Percentiles rank a stretch among this genome's conserved stretches.
phyloP scores from a whole-genome alignment of 345 rosid genomes.

The Eucalyptus victrix region DNA sequence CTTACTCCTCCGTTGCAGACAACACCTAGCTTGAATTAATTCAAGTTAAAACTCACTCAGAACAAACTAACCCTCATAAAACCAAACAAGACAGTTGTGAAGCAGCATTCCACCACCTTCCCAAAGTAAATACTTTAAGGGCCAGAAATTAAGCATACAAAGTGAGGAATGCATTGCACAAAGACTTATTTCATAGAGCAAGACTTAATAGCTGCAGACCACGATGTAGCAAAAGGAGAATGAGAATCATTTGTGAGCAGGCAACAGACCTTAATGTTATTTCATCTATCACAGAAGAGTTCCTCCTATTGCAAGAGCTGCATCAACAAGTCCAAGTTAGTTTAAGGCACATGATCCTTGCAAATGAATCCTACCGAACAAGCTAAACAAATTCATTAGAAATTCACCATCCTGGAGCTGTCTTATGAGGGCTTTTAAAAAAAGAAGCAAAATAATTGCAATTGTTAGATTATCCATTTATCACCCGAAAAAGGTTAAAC shows the following conservation, averaged over 20 bases:
- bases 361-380: not conserved
- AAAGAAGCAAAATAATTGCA: not conserved
- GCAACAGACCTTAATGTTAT: constrained; percentile 29
- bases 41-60: not conserved
- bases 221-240: not conserved
- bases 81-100: not conserved
- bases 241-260: not conserved
- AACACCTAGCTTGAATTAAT: not conserved
- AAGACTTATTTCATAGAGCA: not conserved
- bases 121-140: not conserved
- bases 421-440: not conserved
- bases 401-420: not conserved
- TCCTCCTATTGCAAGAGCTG: constrained; percentile 35
- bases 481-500: not conserved
- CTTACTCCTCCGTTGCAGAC: not conserved
- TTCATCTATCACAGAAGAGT: constrained; percentile 16
- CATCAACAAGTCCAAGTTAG: not conserved
- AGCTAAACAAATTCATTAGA: not conserved
- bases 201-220: not conserved
- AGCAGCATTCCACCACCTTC: not conserved
- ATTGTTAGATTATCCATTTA: not conserved
- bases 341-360: not conserved
- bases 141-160: not conserved
- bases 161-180: not conserved
- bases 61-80: not conserved